phyloP scores from a whole-genome alignment of 2,329 filamentous ascomycete species.

The Arthrocladium fulminans region DNA sequence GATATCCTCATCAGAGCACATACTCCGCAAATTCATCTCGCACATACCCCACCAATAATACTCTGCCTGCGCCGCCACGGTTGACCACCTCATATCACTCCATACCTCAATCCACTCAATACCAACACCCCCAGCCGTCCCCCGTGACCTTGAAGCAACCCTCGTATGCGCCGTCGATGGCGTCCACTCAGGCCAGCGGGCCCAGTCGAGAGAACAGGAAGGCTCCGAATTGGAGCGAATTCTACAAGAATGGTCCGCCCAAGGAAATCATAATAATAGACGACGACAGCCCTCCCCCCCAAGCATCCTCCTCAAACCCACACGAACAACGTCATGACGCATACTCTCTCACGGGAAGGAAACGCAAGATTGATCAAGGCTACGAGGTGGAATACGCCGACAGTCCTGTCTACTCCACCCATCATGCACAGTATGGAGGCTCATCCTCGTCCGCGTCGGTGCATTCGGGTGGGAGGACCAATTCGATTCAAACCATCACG shows the following conservation, averaged over 20 bases:
- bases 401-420: slow-evolving; percentile 61
- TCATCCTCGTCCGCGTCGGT: slow-evolving; percentile 61
- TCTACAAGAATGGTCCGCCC: slow-evolving; percentile 74
- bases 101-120: slow-evolving; percentile 31
- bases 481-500: slow-evolving; percentile 68
- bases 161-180: slow-evolving; percentile 30
- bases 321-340: slow-evolving; percentile 13
- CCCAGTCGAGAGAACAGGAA: slow-evolving; percentile 37
- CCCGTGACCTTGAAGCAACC: slow-evolving; percentile 27
- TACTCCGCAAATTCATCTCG: slow-evolving; percentile 46
- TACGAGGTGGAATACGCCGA: slow-evolving; percentile 68
- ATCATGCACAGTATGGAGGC: slow-evolving; percentile 60
- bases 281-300: slow-evolving; percentile 53
- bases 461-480: slow-evolving; percentile 69
- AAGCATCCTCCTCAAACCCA: slow-evolving; percentile 26
- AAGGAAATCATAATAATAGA: slow-evolving; percentile 81
- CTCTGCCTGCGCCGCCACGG: slow-evolving; percentile 32
- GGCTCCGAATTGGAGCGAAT: slow-evolving; percentile 68
- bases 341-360: slow-evolving; percentile 48
- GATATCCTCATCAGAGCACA: slow-evolving; percentile 48
- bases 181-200: slow-evolving; percentile 31
- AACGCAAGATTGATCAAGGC: slow-evolving; percentile 55
- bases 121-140: slow-evolving; percentile 17
- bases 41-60: slow-evolving; percentile 43
- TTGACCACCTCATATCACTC: slow-evolving; percentile 35